These are phyloP conservation scores for Clitocybe nebularis DNA, from an alignment of 1,284 basidiomycete genomes.

Conservation along the genomic window DNA sequence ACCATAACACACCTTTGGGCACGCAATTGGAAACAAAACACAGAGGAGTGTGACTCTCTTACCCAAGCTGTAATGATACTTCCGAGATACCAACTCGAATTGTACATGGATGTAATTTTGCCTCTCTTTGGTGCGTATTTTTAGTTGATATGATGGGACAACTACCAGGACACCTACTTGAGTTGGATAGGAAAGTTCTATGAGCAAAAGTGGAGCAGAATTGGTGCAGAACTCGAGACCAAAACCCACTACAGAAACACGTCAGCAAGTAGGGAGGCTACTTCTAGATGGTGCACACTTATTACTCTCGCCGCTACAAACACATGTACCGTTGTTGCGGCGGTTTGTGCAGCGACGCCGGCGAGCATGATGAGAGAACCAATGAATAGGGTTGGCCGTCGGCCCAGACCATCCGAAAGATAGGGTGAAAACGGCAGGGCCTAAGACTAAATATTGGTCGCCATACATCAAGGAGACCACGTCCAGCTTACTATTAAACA, in stretches of 20 bases:
- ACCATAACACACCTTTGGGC: conserved; percentile 46
- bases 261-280: too few species aligned
- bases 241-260: conserved; percentile 45
- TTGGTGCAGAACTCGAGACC: conserved; percentile 62
- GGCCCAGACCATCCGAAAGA: conserved; percentile 53
- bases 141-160: conserved; percentile 2
- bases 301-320: conserved; percentile 56
- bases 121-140: conserved; percentile 41
- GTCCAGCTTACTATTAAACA: conserved; percentile 43
- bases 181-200: conserved; percentile 71
- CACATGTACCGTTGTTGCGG: conserved; percentile 43
- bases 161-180: conserved; percentile 35
- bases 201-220: conserved; percentile 60
- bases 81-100: conserved; percentile 62
- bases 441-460: conserved; percentile 22
- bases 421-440: conserved; percentile 57
- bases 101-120: conserved; percentile 59
- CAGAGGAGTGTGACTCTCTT: conserved; percentile 16
- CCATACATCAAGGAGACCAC: background rate
- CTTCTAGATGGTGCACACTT: conserved; percentile 40
- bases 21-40: conserved; percentile 2
- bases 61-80: conserved; percentile 58
- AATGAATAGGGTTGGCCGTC: conserved; percentile 51
- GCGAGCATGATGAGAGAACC: conserved; percentile 58
- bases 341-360: conserved; percentile 54